Conservation (phyloP, 805 yeast species). For the Starmerella floris region DNA sequence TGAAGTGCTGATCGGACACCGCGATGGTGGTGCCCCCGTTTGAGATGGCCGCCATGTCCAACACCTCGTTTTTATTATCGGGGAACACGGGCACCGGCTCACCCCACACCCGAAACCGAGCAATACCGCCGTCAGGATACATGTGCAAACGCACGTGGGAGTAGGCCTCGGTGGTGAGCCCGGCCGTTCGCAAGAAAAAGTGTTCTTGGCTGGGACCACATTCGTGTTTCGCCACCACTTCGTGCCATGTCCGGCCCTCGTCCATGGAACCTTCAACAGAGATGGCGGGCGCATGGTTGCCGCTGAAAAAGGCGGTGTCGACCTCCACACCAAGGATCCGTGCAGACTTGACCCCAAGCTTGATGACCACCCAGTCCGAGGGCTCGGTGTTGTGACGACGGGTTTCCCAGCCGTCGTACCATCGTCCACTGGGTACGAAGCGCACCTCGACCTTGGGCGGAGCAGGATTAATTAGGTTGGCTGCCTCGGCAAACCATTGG, state of each 20-base stretch:
- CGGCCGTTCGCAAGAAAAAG: constrained; percentile 50
- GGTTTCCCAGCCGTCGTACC: constrained; percentile 99
- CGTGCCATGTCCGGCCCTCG: constrained; percentile 46
- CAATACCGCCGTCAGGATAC: constrained; percentile 98
- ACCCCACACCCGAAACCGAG: constrained; percentile 84
- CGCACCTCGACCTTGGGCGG: constrained; percentile 70
- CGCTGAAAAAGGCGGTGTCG: constrained; percentile 88
- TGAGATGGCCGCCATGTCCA: constrained; percentile 70
- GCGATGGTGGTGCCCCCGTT: constrained; percentile 82
- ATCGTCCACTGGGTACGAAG: constrained; percentile 77
- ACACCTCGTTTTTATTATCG: constrained; percentile 31
- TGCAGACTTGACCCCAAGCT: constrained; percentile 75
- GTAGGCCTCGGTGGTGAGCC: constrained; percentile 46
- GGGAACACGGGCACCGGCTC: constrained; percentile 61
- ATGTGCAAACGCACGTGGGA: constrained; percentile 74
- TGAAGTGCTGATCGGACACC: constrained; percentile 86
- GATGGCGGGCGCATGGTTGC: constrained; percentile 87
- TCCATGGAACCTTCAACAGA: constrained; percentile 59
- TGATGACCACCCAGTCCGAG: constrained; percentile 77
- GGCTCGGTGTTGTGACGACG: constrained; percentile 77
- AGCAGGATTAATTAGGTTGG: constrained; percentile 66
- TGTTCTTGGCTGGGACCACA: constrained; percentile 87
- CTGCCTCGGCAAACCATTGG: constrained; percentile 93
- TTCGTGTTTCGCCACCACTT: constrained; percentile 52
- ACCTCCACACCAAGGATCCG: constrained; percentile 69